Conservation (phyloP, 306 rosid genomes). For the Medicago ruthenica region DNA sequence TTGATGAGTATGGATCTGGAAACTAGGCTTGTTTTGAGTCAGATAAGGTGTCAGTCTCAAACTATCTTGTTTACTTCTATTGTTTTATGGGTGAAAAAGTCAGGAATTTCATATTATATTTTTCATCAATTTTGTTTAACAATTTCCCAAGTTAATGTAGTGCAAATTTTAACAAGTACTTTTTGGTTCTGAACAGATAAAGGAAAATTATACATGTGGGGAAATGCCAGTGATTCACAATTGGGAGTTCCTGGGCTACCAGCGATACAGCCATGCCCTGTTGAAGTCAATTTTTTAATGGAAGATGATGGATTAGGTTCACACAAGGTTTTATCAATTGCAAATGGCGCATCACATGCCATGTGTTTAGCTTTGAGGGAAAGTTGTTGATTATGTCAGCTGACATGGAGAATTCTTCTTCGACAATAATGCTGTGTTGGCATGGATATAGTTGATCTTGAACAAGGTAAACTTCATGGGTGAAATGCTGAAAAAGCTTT, state of each 20-base stretch:
- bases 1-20: not conserved
- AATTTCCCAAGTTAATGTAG: conserved; percentile 10
- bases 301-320: conserved; percentile 86
- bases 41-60: conserved; percentile 15
- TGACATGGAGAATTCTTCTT: conserved; percentile 24
- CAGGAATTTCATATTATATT: conserved; percentile 7
- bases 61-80: conserved; percentile 8
- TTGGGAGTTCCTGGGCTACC: conserved; percentile 96
- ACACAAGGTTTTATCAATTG: conserved; percentile 70
- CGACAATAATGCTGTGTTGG: not conserved
- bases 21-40: conserved; percentile 17
- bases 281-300: conserved; percentile 76
- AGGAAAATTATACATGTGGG: conserved; percentile 91
- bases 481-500: conserved; percentile 21
- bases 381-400: conserved; percentile 19
- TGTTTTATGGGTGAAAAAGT: not conserved
- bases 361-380: conserved; percentile 76
- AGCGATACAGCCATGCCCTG: conserved; percentile 62
- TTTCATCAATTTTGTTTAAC: not conserved
- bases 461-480: conserved; percentile 21
- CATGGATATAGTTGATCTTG: conserved; percentile 25
- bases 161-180: conserved; percentile 8
- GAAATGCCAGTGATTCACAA: conserved; percentile 80
- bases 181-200: conserved; percentile 57
- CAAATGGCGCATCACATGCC: conserved; percentile 87